Base-by-base conservation (phyloP, 192 early-diverging fungal species). In the Martensiomyces pterosporus region DNA sequence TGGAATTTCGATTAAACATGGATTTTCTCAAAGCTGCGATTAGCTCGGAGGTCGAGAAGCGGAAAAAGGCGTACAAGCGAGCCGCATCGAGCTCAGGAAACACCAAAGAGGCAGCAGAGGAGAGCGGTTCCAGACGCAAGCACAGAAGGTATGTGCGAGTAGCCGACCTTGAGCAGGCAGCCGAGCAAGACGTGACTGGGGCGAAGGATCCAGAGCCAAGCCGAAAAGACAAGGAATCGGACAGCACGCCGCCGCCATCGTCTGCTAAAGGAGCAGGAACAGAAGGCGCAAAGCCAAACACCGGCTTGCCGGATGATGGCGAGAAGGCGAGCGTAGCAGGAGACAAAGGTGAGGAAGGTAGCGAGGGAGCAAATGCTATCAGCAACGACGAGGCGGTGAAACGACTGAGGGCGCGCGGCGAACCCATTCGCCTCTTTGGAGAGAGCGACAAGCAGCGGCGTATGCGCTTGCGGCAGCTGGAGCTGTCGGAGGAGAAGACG, bases 371-470 rank as follows among this genome's bases (percentile, higher is more conserved):
- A n/a, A n/a, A n/a, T n/a, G 13, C 39, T 35, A 83, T 94, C 38
- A 61, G 83, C 17, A 60, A 80, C 17, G 84, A 86, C 22, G 93
- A 97, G 41, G 79, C 92, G 0, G 54, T 89, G 23, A 79, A 83
- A 26, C 85, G 94, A 26, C 72, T 99, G 29, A 77, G 96, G 8
- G 84, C 89, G 8, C 83, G 83, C 39, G 86, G 85, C 38, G 82
- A 96, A 52, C 96, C 96, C 25, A 93, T 94, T 53, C 79, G 87
- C 9, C 64, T 97, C 29, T 99, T 99, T 64, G 96, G 85, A 34
- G 96, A 99, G 60, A 83, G 85, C 9, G 82, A 92, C 60, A 59
- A 67, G 23, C 74, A 86, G 55, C 86, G 96, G 16, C 81, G 85
- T 32, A 67, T 73, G 39, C 87, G 95, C 39, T 73, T 98, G 29